phyloP scores from a whole-genome alignment of 139 green algal species.

The Edaphochlamys debaryana region DNA sequence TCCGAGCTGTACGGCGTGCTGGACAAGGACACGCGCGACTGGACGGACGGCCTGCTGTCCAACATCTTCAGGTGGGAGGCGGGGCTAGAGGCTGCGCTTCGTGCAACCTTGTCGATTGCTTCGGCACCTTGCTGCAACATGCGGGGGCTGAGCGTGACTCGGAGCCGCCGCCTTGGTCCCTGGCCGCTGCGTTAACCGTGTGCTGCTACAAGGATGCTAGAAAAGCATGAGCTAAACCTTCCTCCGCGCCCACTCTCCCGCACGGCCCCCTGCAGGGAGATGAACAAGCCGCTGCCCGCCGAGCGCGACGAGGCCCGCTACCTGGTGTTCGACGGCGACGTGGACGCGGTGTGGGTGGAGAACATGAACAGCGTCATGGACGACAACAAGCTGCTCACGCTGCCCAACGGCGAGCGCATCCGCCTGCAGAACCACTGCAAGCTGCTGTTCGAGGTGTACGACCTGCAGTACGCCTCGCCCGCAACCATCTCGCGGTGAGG shows the following conservation, averaged over 20 bases:
- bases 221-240: too few species aligned
- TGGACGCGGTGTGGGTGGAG: conserved; percentile 91
- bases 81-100: too few species aligned
- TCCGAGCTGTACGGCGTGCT: conserved; percentile 84
- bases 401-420: conserved; percentile 90
- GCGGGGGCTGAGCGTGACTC: too few species aligned
- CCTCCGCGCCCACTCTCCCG: too few species aligned
- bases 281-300: conserved; percentile 75
- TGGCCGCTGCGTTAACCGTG: too few species aligned
- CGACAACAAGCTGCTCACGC: conserved; percentile 90
- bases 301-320: conserved; percentile 74
- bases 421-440: conserved; percentile 82
- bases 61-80: conserved; percentile 72
- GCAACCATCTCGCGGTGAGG: conserved; percentile 73
- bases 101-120: too few species aligned
- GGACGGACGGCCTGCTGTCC: conserved; percentile 87
- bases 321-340: conserved; percentile 88
- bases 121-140: too few species aligned
- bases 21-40: conserved; percentile 86
- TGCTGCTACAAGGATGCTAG: too few species aligned
- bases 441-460: conserved; percentile 82
- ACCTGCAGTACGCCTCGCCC: conserved; percentile 69
- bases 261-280: conserved; percentile 67
- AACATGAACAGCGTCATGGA: conserved; percentile 94
- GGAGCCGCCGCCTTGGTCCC: too few species aligned